A percentile compares a stretch with the other conserved stretches of the same genome.
Evolutionary conservation across 2,329 filamentous ascomycete genomes (phyloP).

Genomic region (Phialophora macrospora): DNA sequence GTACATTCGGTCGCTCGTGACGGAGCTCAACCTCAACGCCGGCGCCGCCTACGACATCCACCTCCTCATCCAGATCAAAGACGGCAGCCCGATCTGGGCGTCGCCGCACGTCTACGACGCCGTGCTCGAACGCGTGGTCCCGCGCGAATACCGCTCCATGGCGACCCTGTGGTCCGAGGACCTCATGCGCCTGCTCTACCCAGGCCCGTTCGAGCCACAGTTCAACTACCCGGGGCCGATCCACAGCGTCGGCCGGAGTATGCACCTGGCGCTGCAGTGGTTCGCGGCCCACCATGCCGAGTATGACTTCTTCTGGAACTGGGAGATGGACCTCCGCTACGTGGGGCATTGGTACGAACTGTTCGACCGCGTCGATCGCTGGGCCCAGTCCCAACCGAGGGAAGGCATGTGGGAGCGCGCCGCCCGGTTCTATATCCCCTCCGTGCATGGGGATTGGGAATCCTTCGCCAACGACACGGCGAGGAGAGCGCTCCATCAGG

Average conservation of each 20-base stretch:
- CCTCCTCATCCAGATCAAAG: slow-evolving; percentile 9
- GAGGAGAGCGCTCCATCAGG: neutral
- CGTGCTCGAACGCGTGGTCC: slow-evolving; percentile 1
- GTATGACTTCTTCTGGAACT: slow-evolving; percentile 14
- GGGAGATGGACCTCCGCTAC: slow-evolving; percentile 7
- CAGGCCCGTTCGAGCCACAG: slow-evolving; percentile 6
- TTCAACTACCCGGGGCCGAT: slow-evolving; percentile 4
- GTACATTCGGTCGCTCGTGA: slow-evolving; percentile 4
- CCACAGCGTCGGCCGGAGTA: slow-evolving; percentile 3
- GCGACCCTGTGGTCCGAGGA: slow-evolving; percentile 6
- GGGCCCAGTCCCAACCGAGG: neutral
- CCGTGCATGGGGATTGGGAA: neutral
- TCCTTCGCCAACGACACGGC: slow-evolving; percentile 1
- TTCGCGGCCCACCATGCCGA: slow-evolving; percentile 7
- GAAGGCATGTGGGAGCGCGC: slow-evolving; percentile 4
- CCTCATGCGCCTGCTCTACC: slow-evolving; percentile 3
- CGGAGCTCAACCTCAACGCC: slow-evolving; percentile 3
- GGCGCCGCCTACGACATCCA: slow-evolving; percentile 1
- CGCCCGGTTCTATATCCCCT: slow-evolving; percentile 1
- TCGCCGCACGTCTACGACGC: neutral
- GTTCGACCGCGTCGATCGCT: slow-evolving; percentile 1
- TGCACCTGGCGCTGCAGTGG: slow-evolving; percentile 11
- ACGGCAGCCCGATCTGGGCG: slow-evolving; percentile 5
- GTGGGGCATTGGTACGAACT: slow-evolving; percentile 12
- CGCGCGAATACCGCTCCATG: neutral